These are phyloP conservation scores for Cladosporium sphaerospermum DNA, from an alignment of 2,329 filamentous ascomycete species.

Conservation along the genomic window DNA sequence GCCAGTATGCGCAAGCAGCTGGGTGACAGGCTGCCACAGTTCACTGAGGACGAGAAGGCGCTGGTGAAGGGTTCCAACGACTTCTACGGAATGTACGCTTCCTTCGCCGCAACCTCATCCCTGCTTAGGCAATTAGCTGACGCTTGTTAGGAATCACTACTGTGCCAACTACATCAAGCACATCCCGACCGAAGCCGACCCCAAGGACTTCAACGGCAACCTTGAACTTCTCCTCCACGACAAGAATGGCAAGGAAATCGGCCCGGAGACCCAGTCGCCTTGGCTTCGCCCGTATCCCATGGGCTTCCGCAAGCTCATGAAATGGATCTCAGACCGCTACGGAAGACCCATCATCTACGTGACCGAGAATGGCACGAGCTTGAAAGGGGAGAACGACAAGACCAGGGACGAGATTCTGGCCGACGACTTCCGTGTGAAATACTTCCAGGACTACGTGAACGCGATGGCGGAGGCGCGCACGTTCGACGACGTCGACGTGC, in stretches of 20 bases:
- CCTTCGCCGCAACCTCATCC: not conserved
- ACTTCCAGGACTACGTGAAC: conserved; percentile 70
- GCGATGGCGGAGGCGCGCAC: conserved; percentile 68
- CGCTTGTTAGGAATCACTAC: conserved; percentile 61
- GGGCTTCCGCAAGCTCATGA: conserved; percentile 71
- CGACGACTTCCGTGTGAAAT: conserved; percentile 74
- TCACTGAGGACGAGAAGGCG: conserved; percentile 63
- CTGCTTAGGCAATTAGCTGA: too few relatives aligned
- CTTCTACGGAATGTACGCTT: conserved; percentile 70
- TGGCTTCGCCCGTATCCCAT: conserved; percentile 73
- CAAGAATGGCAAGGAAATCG: conserved; percentile 68
- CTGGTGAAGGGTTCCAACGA: conserved; percentile 83
- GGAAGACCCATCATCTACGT: conserved; percentile 72
- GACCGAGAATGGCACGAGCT: conserved; percentile 80
- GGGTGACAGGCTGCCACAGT: conserved; percentile 67
- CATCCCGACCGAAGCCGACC: conserved; percentile 48
- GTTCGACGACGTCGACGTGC: conserved; percentile 70
- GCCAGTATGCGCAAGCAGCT: conserved; percentile 78
- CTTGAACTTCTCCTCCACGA: conserved; percentile 62
- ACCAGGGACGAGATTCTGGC: conserved; percentile 63
- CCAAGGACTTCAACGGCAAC: conserved; percentile 68
- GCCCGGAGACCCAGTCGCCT: conserved; percentile 72
- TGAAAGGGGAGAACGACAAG: conserved; percentile 77
- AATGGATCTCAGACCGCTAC: conserved; percentile 74
- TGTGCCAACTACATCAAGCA: conserved; percentile 79